Percentiles rank a stretch among this genome's conserved stretches.
phyloP scores from a whole-genome alignment of 1,284 basidiomycete genomes.

The Melanopsichium pennsylvanicum region DNA sequence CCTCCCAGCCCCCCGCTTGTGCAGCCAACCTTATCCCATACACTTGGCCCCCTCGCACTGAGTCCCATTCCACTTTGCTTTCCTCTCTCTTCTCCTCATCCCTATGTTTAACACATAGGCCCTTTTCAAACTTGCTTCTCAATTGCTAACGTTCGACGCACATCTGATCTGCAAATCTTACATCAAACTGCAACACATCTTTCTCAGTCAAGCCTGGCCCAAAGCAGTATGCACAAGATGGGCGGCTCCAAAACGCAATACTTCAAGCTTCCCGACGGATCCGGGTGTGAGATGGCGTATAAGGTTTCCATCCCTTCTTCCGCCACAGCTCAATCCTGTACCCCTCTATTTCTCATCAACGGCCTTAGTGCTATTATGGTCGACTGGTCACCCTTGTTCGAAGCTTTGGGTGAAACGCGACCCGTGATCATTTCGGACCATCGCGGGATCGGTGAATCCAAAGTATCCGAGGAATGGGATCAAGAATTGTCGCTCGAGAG shows the following conservation, averaged over 20 bases:
- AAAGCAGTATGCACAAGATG: neutral
- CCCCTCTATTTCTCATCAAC: slow-evolving; percentile 58
- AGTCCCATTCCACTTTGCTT: too few relatives aligned
- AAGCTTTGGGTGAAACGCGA: slow-evolving; percentile 35
- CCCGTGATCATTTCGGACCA: slow-evolving; percentile 58
- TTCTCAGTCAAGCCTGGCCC: neutral
- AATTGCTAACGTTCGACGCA: too few relatives aligned
- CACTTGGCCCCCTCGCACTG: too few relatives aligned
- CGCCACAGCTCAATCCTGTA: neutral
- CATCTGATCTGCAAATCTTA: too few relatives aligned
- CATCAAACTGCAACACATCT: neutral
- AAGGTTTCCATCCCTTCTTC: slow-evolving; percentile 7
- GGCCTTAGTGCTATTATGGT: slow-evolving; percentile 61
- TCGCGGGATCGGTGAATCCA: slow-evolving; percentile 57
- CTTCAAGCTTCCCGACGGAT: slow-evolving; percentile 9
- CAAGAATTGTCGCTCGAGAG: slow-evolving; percentile 47
- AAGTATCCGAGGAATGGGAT: slow-evolving; percentile 38
- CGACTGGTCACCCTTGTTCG: slow-evolving; percentile 58
- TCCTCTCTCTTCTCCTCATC: too few relatives aligned
- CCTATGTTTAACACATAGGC: too few relatives aligned
- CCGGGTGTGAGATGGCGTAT: slow-evolving; percentile 45
- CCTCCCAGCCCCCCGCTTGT: neutral
- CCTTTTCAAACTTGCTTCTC: too few relatives aligned
- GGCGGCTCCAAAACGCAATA: slow-evolving; percentile 6
- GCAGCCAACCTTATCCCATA: too few relatives aligned